These are phyloP conservation scores for Acer campestre DNA, from an alignment of 345 rosid species.

Conservation along the genomic window DNA sequence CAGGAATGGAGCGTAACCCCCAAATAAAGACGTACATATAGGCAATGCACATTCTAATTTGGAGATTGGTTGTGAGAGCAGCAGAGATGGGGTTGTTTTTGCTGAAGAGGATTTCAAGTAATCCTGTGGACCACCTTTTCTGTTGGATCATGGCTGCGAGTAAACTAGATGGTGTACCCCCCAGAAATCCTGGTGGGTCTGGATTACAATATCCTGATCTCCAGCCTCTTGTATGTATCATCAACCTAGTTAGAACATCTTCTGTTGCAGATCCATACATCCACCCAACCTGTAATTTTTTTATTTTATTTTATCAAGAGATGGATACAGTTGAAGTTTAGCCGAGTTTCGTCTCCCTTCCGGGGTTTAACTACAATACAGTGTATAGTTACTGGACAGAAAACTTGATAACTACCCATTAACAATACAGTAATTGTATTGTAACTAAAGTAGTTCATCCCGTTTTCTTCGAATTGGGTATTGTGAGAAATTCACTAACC, in stretches of 20 bases:
- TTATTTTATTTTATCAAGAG: no score
- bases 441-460: no score
- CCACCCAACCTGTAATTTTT: conserved; percentile 52
- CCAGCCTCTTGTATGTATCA: conserved; percentile 65
- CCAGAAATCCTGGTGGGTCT: conserved; percentile 59
- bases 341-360: no score
- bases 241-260: conserved; percentile 53
- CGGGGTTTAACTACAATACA: no score
- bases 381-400: no score
- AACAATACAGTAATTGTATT: no score
- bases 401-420: no score
- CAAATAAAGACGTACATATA: conserved; percentile 36
- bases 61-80: conserved; percentile 31
- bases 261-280: conserved; percentile 62
- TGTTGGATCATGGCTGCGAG: conserved; percentile 49
- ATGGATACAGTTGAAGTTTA: no score
- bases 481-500: conserved; percentile 27
- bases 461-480: not conserved
- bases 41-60: conserved; percentile 46
- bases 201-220: conserved; percentile 27
- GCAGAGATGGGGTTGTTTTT: conserved; percentile 39
- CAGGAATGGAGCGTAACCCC: conserved; percentile 56
- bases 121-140: conserved; percentile 67
- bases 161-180: conserved; percentile 47
- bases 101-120: conserved; percentile 51